Conservation (phyloP, 2,329 filamentous ascomycete species). For the Bipolaris oryzae region DNA sequence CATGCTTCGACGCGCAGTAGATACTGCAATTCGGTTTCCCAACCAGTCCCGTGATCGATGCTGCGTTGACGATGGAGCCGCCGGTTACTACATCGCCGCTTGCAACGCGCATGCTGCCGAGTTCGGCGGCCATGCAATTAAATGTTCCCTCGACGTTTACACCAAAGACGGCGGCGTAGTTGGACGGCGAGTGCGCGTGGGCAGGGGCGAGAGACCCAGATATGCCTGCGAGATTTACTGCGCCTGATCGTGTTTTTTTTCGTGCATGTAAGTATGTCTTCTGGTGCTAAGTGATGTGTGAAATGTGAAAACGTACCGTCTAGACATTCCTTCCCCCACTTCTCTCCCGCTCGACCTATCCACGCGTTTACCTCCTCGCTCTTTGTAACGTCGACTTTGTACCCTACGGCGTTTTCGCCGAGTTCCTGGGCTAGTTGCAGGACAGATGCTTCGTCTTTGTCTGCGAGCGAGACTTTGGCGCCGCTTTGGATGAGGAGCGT, state of each 20-base stretch:
- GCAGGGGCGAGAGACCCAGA: slow-evolving; percentile 42
- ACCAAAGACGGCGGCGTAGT: slow-evolving; percentile 42
- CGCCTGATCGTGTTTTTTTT: not conserved
- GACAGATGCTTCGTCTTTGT: slow-evolving; percentile 17
- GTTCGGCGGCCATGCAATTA: slow-evolving; percentile 41
- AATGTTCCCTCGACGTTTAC: slow-evolving; percentile 47
- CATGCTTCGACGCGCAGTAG: slow-evolving; percentile 36
- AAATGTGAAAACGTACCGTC: not conserved
- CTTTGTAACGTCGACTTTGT: slow-evolving; percentile 43
- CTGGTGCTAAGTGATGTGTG: too few relatives aligned
- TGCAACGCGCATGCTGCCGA: slow-evolving; percentile 47
- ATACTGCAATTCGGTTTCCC: slow-evolving; percentile 31
- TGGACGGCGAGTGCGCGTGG: slow-evolving; percentile 37
- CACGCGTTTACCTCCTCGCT: slow-evolving; percentile 35
- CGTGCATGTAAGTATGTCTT: too few relatives aligned
- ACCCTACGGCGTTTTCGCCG: slow-evolving; percentile 11
- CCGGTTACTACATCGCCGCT: slow-evolving; percentile 7
- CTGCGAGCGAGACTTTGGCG: slow-evolving; percentile 11
- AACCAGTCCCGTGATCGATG: slow-evolving; percentile 57
- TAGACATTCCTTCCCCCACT: slow-evolving; percentile 30
- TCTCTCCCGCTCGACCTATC: not conserved
- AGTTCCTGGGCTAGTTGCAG: slow-evolving; percentile 18
- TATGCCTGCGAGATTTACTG: slow-evolving; percentile 46
- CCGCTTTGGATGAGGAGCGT: slow-evolving; percentile 7
- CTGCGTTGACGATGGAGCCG: slow-evolving; percentile 49